Evolutionary conservation across 1,284 basidiomycete species (phyloP), one percentile per base, ranked within the genome.

Genomic region (Heterobasidion parviporum): DNA sequence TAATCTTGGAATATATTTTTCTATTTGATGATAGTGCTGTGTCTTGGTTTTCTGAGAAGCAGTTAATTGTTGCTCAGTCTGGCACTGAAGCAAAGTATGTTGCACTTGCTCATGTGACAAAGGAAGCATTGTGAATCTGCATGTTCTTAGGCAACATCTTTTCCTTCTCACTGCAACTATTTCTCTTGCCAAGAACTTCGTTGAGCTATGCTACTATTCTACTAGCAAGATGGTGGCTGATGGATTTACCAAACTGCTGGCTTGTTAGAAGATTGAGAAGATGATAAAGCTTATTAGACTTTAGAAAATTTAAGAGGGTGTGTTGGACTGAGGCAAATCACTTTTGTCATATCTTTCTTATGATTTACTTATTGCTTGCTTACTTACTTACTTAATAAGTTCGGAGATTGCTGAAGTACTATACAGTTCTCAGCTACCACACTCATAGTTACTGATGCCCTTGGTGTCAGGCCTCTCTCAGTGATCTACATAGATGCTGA

Each of bases 31-130:
- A 54, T 3, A 58, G 53, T 6, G 51, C 55, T 8, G 53, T 67
- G 3, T 56, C 60, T 1, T 68, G 66, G 65, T 52, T 56, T 53
- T 52, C 58, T 0, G 59, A 61, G 50, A 63, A 63, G 35, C 67
- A 70, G 55, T 50, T 41, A 3, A 62, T 62, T 6, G 59, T 67
- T 8, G 62, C 68, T 70, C 50, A n/a, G n/a, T n/a, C n/a, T n/a
- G n/a, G n/a, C n/a, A n/a, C n/a, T n/a, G n/a, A n/a, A n/a, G n/a
- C n/a, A n/a, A n/a, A n/a, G n/a, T n/a, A n/a, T n/a, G n/a, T n/a
- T n/a, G 65, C 67, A 4, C 43, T 62, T 1, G 54, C 53, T 10
- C 46, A 65, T n/a, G 60, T 62, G 1, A 50, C 62, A 8, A 53
- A 59, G 15, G 60, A 69, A 32, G 60, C 59, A 7, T 50, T 65